A percentile compares a stretch with the other conserved stretches of the same genome.
phyloP scores from a whole-genome alignment of 148 eudicot genomes.

The Diospyros lotus region DNA sequence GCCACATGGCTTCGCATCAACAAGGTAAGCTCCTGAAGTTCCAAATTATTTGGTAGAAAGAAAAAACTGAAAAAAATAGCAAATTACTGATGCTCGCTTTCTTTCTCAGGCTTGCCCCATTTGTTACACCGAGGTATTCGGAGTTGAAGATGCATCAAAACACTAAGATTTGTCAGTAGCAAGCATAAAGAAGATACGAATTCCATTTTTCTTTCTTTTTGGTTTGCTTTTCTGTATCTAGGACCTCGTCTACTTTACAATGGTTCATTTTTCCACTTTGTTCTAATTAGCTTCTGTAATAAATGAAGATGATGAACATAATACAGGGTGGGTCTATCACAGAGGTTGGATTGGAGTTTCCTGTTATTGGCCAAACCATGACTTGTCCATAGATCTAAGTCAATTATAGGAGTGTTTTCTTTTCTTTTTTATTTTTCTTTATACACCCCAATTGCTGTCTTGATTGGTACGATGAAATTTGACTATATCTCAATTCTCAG shows the following conservation, averaged over 20 bases:
- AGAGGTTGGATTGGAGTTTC: not conserved
- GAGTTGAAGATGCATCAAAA: conserved; percentile 33
- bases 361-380: too few relatives aligned
- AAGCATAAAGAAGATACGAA: conserved; percentile 4
- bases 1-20: conserved; percentile 89
- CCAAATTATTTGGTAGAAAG: not conserved
- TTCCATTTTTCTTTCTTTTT: conserved; percentile 8
- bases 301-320: conserved; percentile 9
- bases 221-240: conserved; percentile 3
- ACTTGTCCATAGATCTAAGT: too few relatives aligned
- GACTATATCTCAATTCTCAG: too few relatives aligned
- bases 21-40: conserved; percentile 43
- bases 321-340: not conserved
- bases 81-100: not conserved
- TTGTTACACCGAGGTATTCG: conserved; percentile 67
- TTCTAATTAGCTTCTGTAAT: conserved; percentile 15
- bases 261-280: not conserved
- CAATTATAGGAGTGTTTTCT: too few relatives aligned
- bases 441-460: too few relatives aligned
- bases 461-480: too few relatives aligned
- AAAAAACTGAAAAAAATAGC: not conserved
- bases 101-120: conserved; percentile 81
- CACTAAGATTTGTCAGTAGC: conserved; percentile 15
- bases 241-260: conserved; percentile 10
- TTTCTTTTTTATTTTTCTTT: too few relatives aligned